Evolutionary conservation across 768 basidiomycete species (phyloP).

Genomic region (Tricholoma matsutake): DNA sequence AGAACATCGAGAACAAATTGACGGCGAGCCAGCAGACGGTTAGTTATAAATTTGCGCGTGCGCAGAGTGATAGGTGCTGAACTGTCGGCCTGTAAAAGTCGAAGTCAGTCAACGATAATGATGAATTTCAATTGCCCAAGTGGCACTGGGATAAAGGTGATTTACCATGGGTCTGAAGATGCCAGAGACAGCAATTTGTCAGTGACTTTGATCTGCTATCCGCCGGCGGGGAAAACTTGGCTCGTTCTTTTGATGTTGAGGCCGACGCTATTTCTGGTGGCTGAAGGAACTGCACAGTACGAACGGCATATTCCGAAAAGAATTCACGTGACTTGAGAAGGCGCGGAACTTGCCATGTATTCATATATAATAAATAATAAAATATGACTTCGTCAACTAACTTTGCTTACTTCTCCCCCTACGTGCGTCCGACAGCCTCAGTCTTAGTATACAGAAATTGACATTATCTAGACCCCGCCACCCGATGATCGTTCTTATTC

Average conservation of each 20-base stretch:
- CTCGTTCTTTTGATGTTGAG: conserved; percentile 38
- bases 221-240: conserved; percentile 1
- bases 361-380: too few species aligned
- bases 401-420: conserved; percentile 59
- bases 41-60: conserved; percentile 99
- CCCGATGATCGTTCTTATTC: conserved; percentile 32
- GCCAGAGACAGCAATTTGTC: neutral
- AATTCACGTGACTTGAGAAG: conserved; percentile 8
- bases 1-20: conserved; percentile 95
- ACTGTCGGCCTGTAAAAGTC: conserved; percentile 59
- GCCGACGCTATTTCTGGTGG: conserved; percentile 34
- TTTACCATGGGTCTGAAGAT: conserved; percentile 18
- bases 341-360: too few species aligned
- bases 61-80: conserved; percentile 91
- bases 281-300: conserved; percentile 41
- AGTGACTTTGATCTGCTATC: neutral
- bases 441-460: neutral
- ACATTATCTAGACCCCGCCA: conserved; percentile 14
- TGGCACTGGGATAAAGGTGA: neutral
- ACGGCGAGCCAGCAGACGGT: conserved; percentile 92
- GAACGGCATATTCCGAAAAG: conserved; percentile 40
- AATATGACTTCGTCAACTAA: conserved; percentile 22
- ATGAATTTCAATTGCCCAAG: neutral
- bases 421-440: conserved; percentile 36
- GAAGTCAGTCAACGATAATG: conserved; percentile 1